A percentile compares a stretch with the other conserved stretches of the same genome.
These are phyloP conservation scores for Yarrowia sp. DNA, from an alignment of 805 yeast species.

Conservation along the genomic window DNA sequence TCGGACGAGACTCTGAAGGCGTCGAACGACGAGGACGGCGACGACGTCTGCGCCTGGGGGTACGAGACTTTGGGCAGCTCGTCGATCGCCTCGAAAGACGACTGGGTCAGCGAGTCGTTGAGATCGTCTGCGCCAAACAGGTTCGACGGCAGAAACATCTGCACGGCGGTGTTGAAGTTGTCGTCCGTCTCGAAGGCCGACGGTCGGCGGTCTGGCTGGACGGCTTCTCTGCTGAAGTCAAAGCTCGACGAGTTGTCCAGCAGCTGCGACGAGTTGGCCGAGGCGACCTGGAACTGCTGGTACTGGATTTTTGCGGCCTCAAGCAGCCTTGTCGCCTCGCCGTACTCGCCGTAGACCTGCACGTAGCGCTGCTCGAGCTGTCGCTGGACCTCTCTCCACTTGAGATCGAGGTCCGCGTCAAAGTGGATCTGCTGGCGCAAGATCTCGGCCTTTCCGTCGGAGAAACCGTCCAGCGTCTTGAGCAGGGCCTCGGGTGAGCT, in stretches of 20 bases:
- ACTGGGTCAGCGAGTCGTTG: conserved; percentile 31
- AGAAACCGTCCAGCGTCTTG: background rate
- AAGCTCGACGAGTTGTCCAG: background rate
- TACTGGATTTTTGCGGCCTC: conserved; percentile 27
- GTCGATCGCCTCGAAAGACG: conserved; percentile 20
- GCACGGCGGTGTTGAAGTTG: conserved; percentile 40
- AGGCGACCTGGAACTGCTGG: conserved; percentile 27
- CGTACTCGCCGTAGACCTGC: conserved; percentile 38
- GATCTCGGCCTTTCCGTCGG: conserved; percentile 23
- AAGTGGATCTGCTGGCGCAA: conserved; percentile 33
- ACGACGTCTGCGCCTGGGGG: background rate
- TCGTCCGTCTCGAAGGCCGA: conserved; percentile 31
- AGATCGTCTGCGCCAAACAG: conserved; percentile 36
- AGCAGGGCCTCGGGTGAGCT: background rate
- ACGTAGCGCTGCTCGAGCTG: conserved; percentile 40
- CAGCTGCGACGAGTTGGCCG: conserved; percentile 27
- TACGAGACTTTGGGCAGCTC: conserved; percentile 9
- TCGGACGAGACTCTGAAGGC: conserved; percentile 2
- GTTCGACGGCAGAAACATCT: conserved; percentile 42
- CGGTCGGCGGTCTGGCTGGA: background rate
- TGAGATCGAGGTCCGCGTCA: conserved; percentile 38
- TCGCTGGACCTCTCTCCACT: conserved; percentile 41
- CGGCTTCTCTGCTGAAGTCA: background rate
- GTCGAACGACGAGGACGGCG: conserved; percentile 7
- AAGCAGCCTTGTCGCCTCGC: conserved; percentile 35